Evolutionary conservation across 129 eudicot genomes (phyloP).

Genomic region (Smallanthus sonchifolius): DNA sequence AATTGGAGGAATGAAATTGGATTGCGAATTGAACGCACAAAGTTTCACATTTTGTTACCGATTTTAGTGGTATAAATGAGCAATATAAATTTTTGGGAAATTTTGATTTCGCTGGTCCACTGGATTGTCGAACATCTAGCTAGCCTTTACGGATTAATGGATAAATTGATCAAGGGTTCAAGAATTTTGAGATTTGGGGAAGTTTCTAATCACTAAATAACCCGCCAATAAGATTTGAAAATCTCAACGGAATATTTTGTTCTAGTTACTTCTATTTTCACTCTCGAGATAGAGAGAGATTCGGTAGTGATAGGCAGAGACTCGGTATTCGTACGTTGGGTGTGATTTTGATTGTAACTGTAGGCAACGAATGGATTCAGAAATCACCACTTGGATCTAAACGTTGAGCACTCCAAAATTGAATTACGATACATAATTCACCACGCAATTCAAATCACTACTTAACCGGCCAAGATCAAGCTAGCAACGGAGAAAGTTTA

Average conservation of each 20-base stretch:
- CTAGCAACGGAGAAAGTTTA: too few relatives aligned
- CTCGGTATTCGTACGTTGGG: too few relatives aligned
- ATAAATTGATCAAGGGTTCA: not conserved
- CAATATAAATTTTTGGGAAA: not conserved
- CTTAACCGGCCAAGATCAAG: too few relatives aligned
- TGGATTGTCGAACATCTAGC: constrained; percentile 23
- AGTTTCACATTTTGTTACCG: constrained; percentile 20
- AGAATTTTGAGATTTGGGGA: not conserved
- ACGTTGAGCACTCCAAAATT: too few relatives aligned
- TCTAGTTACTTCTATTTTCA: too few relatives aligned
- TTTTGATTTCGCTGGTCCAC: constrained; percentile 18
- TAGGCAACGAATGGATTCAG: too few relatives aligned
- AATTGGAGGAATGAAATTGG: not conserved
- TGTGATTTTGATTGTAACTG: too few relatives aligned
- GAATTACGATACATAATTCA: too few relatives aligned
- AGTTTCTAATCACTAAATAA: not conserved
- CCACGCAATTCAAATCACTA: too few relatives aligned
- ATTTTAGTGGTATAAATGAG: not conserved
- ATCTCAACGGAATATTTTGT: constrained; percentile 4
- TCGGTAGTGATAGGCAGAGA: too few relatives aligned
- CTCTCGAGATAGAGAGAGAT: too few relatives aligned
- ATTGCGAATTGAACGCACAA: constrained; percentile 21
- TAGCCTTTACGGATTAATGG: constrained; percentile 2
- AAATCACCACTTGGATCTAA: too few relatives aligned
- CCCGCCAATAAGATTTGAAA: constrained; percentile 5